These are phyloP conservation scores for Spiraea crenata DNA, from an alignment of 331 rosid species.

Conservation along the genomic window DNA sequence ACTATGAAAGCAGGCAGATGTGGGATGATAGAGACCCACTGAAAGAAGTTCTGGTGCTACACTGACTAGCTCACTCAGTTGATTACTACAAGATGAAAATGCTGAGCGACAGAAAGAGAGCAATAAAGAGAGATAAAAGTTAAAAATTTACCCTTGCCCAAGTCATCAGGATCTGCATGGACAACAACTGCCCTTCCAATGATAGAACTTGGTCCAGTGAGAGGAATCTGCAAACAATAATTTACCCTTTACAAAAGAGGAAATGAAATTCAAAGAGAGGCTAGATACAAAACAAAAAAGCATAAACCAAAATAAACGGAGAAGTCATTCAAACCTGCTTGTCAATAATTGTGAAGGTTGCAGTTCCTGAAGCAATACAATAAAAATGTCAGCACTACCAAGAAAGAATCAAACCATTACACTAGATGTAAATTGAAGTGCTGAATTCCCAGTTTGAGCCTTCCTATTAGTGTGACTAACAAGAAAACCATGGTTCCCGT, in stretches of 20 bases:
- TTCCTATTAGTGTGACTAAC: background rate
- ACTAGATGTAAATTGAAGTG: background rate
- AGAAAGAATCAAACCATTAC: background rate
- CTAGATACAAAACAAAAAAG: background rate
- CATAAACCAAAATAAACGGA: background rate
- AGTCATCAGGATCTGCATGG: conserved; percentile 90
- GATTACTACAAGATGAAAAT: background rate
- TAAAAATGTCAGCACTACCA: conserved; percentile 22
- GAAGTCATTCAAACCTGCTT: conserved; percentile 45
- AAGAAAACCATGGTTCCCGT: background rate
- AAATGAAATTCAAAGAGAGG: background rate
- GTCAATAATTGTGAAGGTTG: conserved; percentile 55
- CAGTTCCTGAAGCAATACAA: conserved; percentile 50
- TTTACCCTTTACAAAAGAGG: conserved; percentile 13
- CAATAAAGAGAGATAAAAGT: background rate
- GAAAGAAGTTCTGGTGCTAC: background rate
- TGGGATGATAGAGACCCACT: background rate
- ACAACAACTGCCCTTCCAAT: conserved; percentile 96
- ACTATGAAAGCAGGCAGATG: background rate
- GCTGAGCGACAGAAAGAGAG: background rate
- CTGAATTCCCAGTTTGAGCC: background rate
- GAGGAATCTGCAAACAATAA: conserved; percentile 67
- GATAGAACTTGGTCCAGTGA: conserved; percentile 69
- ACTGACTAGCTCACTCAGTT: background rate
- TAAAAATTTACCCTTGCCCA: conserved; percentile 69